These are phyloP conservation scores for Ophiostoma novo-ulmi DNA, from an alignment of 2,329 filamentous ascomycete species.

Conservation along the genomic window DNA sequence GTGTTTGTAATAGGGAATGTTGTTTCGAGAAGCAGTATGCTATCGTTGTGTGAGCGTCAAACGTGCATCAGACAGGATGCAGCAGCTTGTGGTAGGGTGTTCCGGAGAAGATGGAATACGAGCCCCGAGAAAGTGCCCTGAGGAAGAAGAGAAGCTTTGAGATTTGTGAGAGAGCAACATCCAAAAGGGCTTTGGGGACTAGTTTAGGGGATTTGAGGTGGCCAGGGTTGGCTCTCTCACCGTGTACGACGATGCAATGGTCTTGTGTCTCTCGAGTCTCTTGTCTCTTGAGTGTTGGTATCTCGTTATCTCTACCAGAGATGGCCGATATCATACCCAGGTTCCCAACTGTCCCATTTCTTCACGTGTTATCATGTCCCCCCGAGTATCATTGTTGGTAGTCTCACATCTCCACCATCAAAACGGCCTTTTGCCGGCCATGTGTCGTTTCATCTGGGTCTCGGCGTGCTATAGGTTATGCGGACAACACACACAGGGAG, in stretches of 20 bases:
- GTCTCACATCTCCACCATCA: not conserved
- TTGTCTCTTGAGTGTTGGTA: not conserved
- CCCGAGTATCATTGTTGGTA: not conserved
- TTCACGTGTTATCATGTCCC: not conserved
- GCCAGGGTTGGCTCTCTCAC: conserved; percentile 63
- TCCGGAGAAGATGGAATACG: not conserved
- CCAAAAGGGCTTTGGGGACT: conserved; percentile 34
- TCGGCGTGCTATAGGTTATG: conserved; percentile 45
- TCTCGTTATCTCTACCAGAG: not conserved
- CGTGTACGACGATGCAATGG: conserved; percentile 37
- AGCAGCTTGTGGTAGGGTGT: conserved; percentile 8
- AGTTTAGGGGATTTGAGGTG: conserved; percentile 38
- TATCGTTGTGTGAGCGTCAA: conserved; percentile 3
- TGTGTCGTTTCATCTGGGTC: conserved; percentile 43
- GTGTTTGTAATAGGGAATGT: not conserved
- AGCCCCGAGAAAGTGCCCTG: not conserved
- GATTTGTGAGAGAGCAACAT: conserved; percentile 57
- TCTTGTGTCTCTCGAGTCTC: not conserved
- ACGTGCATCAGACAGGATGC: not conserved
- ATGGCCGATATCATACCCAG: not conserved
- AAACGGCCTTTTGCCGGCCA: not conserved
- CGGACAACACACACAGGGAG: conserved; percentile 5
- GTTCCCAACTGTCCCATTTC: no score
- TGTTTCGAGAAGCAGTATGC: not conserved
- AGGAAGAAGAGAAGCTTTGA: conserved; percentile 20